Conservation (phyloP, 768 basidiomycete species). For the Agrocybe pediades region DNA sequence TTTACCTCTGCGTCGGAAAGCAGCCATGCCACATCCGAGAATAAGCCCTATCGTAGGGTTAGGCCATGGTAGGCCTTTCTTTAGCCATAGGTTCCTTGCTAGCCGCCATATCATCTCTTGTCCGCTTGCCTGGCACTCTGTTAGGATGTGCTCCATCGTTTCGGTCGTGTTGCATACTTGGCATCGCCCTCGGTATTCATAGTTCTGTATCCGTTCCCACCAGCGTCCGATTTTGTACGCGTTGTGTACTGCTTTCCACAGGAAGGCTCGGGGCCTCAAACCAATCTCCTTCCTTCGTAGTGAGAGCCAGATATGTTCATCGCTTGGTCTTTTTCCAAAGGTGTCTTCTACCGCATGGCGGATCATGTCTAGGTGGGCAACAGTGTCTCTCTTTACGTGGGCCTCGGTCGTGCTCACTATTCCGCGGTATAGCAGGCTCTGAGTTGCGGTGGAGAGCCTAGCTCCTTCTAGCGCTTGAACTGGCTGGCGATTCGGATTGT, state of each 20-base stretch:
- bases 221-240: constrained; percentile 23
- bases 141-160: constrained; percentile 28
- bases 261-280: constrained; percentile 10
- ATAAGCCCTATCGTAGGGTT: constrained; percentile 16
- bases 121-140: constrained; percentile 21
- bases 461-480: background rate
- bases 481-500: background rate
- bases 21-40: constrained; percentile 16
- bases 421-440: background rate
- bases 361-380: background rate
- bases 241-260: constrained; percentile 25
- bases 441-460: background rate
- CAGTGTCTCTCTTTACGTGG: background rate
- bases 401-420: background rate
- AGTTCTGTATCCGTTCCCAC: constrained; percentile 22
- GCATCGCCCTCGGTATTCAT: constrained; percentile 15
- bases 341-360: background rate
- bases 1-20: background rate
- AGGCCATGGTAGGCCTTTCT: constrained; percentile 1
- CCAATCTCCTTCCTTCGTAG: background rate
- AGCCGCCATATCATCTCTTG: constrained; percentile 25
- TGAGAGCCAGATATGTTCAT: background rate
- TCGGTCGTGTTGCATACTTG: constrained; percentile 16
- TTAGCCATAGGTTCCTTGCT: constrained; percentile 17
- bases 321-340: background rate